Conservation (phyloP, 148 eudicot species). For the Mesembryanthemum crystallinum region DNA sequence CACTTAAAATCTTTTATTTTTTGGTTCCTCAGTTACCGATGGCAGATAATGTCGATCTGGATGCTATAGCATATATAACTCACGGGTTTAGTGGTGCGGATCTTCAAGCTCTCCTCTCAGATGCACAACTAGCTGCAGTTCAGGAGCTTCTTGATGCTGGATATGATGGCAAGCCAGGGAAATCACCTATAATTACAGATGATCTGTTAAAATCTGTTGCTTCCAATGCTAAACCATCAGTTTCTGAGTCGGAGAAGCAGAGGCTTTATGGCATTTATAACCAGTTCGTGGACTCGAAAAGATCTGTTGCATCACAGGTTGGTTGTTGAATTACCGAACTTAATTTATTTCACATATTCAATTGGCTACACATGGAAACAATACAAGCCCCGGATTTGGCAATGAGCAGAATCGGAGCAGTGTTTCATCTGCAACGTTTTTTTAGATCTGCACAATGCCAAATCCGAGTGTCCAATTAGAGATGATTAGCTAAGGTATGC, state of each 20-base stretch:
- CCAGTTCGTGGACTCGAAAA: conserved; percentile 84
- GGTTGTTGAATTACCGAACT: conserved; percentile 16
- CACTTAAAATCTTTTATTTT: neutral
- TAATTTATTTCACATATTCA: neutral
- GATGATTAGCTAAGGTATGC: neutral
- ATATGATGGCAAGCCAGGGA: conserved; percentile 38
- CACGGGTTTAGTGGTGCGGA: conserved; percentile 99
- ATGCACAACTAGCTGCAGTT: conserved; percentile 91
- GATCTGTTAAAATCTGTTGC: conserved; percentile 57
- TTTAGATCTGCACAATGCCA: neutral
- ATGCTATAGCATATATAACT: conserved; percentile 57
- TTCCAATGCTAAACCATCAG: conserved; percentile 79
- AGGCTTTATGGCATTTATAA: conserved; percentile 68
- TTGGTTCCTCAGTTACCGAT: conserved; percentile 73
- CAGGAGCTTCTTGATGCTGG: conserved; percentile 63
- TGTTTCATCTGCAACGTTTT: conserved; percentile 1
- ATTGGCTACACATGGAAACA: neutral
- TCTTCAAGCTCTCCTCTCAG: conserved; percentile 97
- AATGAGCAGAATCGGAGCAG: neutral
- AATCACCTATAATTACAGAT: conserved; percentile 58
- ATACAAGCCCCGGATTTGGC: neutral
- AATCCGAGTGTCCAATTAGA: neutral
- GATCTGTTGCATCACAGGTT: conserved; percentile 80
- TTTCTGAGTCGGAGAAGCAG: conserved; percentile 76
- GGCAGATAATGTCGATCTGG: conserved; percentile 66